Base-by-base conservation (phyloP, 257 asterid species). In the Eustoma russellianum region DNA sequence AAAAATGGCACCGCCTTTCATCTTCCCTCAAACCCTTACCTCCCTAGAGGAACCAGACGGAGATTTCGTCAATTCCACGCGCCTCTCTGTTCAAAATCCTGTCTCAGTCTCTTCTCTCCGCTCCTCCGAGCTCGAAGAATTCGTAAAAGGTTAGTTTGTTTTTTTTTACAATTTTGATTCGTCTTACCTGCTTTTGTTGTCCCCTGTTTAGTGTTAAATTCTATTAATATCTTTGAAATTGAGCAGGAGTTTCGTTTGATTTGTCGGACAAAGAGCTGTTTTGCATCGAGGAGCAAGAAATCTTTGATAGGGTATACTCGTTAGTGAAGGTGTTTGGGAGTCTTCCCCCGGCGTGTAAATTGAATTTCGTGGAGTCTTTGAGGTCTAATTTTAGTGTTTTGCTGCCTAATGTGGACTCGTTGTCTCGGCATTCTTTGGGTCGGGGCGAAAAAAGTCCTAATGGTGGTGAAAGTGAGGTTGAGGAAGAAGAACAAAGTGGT, bases 361-460 rank as follows among this genome's bases (percentile, higher is more conserved):
- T 91, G 73, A 80, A 83, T 67, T 61, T 91, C 62, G 93, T 72
- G 71, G 98, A 91, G 74, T 70, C 94, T 12, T 62, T 91, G 68
- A 84, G 97, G 93, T 91, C 94, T 53, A 87, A 91, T 69, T 73
- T 91, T 46, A 84, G 95, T 56, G 98, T 91, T 33, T 57, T 91
- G 64, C 71, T 91, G 56, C 98, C 98, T 2, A 84, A 83, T 65
- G 93, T 87, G 5, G 95, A 84, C 64, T 80, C 81, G 5, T 74
- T 86, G 67, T 34, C 68, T 62, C 53, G 78, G 67, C 60, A 73
- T 64, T 41, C 69, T 61, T 55, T 48, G 44, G 40, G 45, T 62
- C 77, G 44, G 62, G 62, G 64, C 19, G 46, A 41, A 1, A 56
- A 13, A 49, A 62, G 40, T 66, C 77, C 16, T 35, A 71, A 71